These are phyloP conservation scores for Canna indica DNA, from an alignment of 176 grass and related monocot genomes.

Conservation along the genomic window DNA sequence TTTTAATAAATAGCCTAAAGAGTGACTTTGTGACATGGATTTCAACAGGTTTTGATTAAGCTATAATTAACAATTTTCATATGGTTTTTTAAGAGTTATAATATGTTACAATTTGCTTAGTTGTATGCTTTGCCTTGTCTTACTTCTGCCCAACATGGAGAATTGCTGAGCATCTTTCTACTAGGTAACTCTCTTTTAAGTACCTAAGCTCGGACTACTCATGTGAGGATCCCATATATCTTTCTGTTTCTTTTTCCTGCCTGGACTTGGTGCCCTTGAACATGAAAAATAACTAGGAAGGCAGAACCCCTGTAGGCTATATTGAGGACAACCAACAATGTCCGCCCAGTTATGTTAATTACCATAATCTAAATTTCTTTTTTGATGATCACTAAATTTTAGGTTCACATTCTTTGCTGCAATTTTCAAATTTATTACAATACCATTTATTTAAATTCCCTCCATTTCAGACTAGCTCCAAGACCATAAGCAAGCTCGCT, in stretches of 20 bases:
- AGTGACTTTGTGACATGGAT: neutral
- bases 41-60: neutral
- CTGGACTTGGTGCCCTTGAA: neutral
- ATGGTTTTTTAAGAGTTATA: no score
- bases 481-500: constrained; percentile 96
- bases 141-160: no score
- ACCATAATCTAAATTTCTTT: neutral
- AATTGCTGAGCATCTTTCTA: no score
- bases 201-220: no score
- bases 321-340: neutral
- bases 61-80: neutral
- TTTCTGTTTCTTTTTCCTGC: no score
- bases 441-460: constrained; percentile 11
- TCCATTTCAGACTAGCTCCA: constrained; percentile 74
- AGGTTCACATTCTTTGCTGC: neutral
- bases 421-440: neutral
- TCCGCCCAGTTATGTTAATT: neutral
- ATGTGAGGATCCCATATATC: no score
- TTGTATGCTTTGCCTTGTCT: no score
- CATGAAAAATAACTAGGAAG: no score
- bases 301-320: no score
- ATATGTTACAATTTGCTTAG: no score
- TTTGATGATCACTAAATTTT: neutral
- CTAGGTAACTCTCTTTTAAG: no score
- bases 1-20: neutral